These are phyloP conservation scores for Apiospora sp. DNA, from an alignment of 2,329 filamentous ascomycete species.

Conservation along the genomic window DNA sequence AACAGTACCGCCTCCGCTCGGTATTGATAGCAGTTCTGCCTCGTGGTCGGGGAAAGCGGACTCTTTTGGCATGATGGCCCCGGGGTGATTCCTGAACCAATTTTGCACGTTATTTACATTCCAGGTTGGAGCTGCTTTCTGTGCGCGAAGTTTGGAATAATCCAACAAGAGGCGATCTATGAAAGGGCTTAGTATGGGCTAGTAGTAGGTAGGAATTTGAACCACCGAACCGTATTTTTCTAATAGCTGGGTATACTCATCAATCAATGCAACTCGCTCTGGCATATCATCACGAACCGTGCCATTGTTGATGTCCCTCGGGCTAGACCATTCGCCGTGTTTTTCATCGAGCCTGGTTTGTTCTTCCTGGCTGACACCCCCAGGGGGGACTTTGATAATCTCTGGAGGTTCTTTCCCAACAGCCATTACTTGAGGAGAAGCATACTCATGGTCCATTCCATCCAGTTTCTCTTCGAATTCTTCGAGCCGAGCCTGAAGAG, in stretches of 20 bases:
- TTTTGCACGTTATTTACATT: neutral
- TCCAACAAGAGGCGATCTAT: neutral
- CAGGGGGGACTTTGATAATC: neutral
- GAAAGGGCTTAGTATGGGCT: neutral
- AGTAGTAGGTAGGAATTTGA: neutral
- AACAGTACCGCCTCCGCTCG: neutral
- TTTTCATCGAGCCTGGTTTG: neutral
- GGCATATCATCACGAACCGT: conserved; percentile 21
- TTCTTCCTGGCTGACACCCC: neutral
- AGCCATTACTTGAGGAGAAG: neutral
- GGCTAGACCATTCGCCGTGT: neutral
- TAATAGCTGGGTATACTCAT: neutral
- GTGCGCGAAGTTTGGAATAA: neutral
- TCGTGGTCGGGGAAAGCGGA: neutral
- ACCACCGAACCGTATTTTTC: neutral
- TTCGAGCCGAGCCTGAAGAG: conserved; percentile 5
- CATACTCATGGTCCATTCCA: neutral
- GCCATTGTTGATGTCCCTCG: conserved; percentile 18
- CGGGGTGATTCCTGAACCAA: neutral
- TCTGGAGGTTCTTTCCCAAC: neutral
- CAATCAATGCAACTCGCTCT: neutral
- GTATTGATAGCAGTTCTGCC: neutral
- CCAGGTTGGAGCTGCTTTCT: neutral
- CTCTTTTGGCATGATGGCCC: neutral
- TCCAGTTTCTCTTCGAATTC: neutral